Evolutionary conservation across 192 early-diverging fungal genomes (phyloP), one percentile per base, ranked within the genome.

Genomic region (Coemansia sp.): DNA sequence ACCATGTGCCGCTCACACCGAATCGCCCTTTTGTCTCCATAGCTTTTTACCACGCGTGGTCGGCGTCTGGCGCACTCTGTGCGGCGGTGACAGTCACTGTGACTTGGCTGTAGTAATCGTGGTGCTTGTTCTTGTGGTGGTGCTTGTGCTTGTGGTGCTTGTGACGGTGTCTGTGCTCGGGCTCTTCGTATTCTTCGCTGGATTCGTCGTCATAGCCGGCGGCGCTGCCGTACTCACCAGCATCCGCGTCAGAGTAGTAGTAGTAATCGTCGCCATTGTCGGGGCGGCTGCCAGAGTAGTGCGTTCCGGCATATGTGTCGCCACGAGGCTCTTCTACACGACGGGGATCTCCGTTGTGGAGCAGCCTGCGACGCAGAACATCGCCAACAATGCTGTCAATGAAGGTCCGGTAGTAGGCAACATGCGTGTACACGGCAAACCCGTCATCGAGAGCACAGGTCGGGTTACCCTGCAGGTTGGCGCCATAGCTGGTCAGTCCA

Each of bases 401-500:
- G 19, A 75, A 80, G 36, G 7, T 40, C 52, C 57, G 62, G 63
- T 63, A 80, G 63, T 75, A 80, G 15, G 62, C 59, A 12, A 80
- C 63, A 40, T 74, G 73, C 8, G 78, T 80, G 43, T 80, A 80
- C 4, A 80, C 41, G 19, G 68, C 73, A 65, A 75, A 68, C 7
- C 78, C 78, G 26, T 80, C 73, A 56, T 72, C 54, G 51, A 80
- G 43, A 4, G 78, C 78, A 19, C 78, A 80, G 2, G 78, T 68
- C 11, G 78, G 78, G 43, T 80, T 68, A 48, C 78, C 78, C 8
- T 41, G 1, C 32, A 74, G 47, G 11, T 71, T 62, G 10, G 78
- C 60, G 12, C 78, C 78, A 57, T 72, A 80, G 78, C 78, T 80
- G 12, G 78, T 80, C 63, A 80, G 60, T 1, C 78, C 78, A 8